These are phyloP conservation scores for Mycena vulgaris DNA, from an alignment of 768 basidiomycete genomes.

Conservation along the genomic window DNA sequence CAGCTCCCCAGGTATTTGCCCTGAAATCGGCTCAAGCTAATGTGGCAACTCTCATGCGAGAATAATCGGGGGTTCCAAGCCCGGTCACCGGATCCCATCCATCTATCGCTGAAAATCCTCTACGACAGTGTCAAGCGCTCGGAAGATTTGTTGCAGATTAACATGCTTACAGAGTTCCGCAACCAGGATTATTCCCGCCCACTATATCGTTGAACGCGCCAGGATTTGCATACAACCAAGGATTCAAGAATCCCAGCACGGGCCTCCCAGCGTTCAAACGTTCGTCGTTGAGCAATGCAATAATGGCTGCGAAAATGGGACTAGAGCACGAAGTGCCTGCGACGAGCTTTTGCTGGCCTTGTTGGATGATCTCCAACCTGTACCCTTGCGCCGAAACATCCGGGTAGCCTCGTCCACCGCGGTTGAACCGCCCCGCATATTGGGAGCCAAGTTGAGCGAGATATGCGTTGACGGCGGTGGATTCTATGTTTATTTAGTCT, in stretches of 20 bases:
- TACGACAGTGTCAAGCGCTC: not conserved
- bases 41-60: not conserved
- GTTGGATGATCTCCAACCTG: not conserved
- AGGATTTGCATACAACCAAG: constrained; percentile 7
- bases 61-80: constrained; percentile 1
- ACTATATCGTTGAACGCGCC: constrained; percentile 3
- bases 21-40: not conserved
- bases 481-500: not conserved
- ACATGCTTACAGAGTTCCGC: not conserved
- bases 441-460: not conserved
- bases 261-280: constrained; percentile 46
- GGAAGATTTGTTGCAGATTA: not conserved
- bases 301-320: constrained; percentile 60
- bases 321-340: constrained; percentile 61
- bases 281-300: constrained; percentile 61
- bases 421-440: constrained; percentile 59
- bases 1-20: not conserved
- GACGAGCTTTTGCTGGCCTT: constrained; percentile 20
- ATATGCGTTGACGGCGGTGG: constrained; percentile 4
- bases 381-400: constrained; percentile 19
- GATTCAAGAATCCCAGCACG: constrained; percentile 49
- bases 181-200: constrained; percentile 4
- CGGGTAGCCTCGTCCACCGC: constrained; percentile 42
- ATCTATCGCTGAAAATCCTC: not conserved
- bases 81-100: constrained; percentile 8